A percentile compares a stretch with the other conserved stretches of the same genome.
These are phyloP conservation scores for Diplodia corticola DNA, from an alignment of 2,329 filamentous ascomycete species.

Conservation along the genomic window DNA sequence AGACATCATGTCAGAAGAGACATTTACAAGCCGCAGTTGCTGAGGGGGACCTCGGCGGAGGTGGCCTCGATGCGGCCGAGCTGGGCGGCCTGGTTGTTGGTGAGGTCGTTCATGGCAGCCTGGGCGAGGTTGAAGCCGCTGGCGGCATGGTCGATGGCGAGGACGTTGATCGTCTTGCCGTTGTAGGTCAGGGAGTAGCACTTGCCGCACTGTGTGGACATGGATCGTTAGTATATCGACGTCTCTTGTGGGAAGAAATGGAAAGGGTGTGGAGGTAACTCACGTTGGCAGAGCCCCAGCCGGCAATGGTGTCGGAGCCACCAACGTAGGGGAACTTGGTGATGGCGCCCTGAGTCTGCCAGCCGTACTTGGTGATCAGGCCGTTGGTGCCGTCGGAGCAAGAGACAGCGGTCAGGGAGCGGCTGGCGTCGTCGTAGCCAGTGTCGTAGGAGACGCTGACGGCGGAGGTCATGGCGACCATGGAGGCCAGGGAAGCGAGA, in stretches of 20 bases:
- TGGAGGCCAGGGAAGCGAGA: conserved; percentile 20
- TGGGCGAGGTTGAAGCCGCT: conserved; percentile 53
- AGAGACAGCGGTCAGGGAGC: conserved; percentile 58
- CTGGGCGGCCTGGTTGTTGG: conserved; percentile 41
- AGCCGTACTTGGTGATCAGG: conserved; percentile 62
- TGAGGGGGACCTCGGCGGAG: conserved; percentile 39
- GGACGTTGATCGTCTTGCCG: conserved; percentile 49
- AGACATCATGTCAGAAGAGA: background rate
- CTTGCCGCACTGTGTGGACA: conserved; percentile 49
- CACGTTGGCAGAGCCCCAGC: conserved; percentile 46
- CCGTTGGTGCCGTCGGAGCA: conserved; percentile 71
- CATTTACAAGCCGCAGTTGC: conserved; percentile 36
- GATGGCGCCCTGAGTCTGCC: conserved; percentile 50
- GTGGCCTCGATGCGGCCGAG: conserved; percentile 48
- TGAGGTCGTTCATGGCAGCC: conserved; percentile 46
- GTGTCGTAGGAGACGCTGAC: conserved; percentile 66
- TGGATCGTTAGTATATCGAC: background rate
- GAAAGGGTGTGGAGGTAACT: conserved; percentile 11
- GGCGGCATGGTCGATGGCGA: conserved; percentile 50
- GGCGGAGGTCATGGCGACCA: conserved; percentile 23
- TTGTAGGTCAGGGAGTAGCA: conserved; percentile 55
- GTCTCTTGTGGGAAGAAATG: background rate
- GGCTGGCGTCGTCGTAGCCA: conserved; percentile 64
- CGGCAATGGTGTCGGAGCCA: conserved; percentile 49
- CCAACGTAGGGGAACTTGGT: conserved; percentile 53